Evolutionary conservation across 352 stramenopile species (phyloP), one percentile per base, ranked within the genome.

Genomic region (Phytophthora constricta): DNA sequence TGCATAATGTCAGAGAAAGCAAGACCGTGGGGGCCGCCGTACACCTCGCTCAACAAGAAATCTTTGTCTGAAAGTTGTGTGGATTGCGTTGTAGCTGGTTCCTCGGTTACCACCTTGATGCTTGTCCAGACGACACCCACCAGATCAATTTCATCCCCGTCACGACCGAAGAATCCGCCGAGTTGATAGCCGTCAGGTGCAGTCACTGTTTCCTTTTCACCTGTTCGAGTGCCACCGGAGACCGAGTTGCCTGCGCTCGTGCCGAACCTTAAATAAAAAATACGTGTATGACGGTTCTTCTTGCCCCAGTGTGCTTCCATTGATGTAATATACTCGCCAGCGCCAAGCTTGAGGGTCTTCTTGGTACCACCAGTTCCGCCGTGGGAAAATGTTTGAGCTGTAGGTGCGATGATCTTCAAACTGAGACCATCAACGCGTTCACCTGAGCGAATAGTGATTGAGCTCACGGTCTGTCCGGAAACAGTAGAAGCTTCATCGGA

Each of bases 81-180:
- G 4, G 17, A 20, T 47, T 25, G 5, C 4, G 10, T 23, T 5
- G 41, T 20, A 7, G 10, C 9, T 47, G 17, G 41, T 23, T 23
- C 34, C 34, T 4, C 51, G 9, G 14, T 28, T 14, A 27, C 17
- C 10, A 20, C 13, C 10, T n/a, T 16, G 25, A 58, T 58, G 33
- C 34, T 39, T 19, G 33, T 26, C 51, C 34, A 58, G 8, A 58
- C 27, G 3, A 60, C 76, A 10, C 76, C 76, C 1, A 84, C 59
- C 3, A 58, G 61, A 23, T 82, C 66, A 14, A 84, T 39, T 16
- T 68, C 73, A 11, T 81, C 60, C 3, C 70, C 70, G 0, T 65
- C 52, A 20, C 76, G 76, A 16, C 76, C 76, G 58, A 82, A 74
- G 62, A 84, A 84, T 17, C 56, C 74, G 33, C 71, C 72, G 50